Evolutionary conservation across 2,329 filamentous ascomycete species (phyloP), one percentile per base, ranked within the genome.

Genomic region (Pseudocercospora pini-densiflorae): DNA sequence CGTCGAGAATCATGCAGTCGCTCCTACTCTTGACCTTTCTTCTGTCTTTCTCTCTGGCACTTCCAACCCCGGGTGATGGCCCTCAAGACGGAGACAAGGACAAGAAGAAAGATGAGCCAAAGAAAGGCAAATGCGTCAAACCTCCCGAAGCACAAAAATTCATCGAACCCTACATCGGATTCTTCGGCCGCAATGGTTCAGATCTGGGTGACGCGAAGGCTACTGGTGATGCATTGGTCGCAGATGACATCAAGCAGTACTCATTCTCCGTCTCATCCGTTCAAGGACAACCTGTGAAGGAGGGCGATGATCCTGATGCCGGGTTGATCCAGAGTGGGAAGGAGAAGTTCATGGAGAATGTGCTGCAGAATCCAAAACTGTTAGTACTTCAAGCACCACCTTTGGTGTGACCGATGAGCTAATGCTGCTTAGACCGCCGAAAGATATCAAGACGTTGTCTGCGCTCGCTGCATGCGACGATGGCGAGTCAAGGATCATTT

Each of bases 401-500:
- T 31, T 4, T 59, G 23, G 14, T 2, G 5, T 1, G 5, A 6
- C 23, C 29, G 29, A n/a, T 43, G 29, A 59, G 31, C 55, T 27
- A 21, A 33, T 21, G 10, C 53, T 23, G 10, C 10, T 1, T 27
- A 58, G 59, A 5, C 63, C 29, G 8, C 27, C 47, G 7, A 29
- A 62, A 23, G 63, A 29, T 8, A 65, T 65, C 7, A 24, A 54
- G 8, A 62, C 51, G 1, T 43, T 65, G 3, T 49, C 59, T 12
- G 63, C 59, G 16, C 59, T 65, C 12, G 59, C 63, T 21, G 63
- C 63, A 7, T 65, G 59, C 45, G 63, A 62, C 29, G 59, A 62
- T 47, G 63, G 45, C 10, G 29, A 51, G 24, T 65, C 63, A 10
- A 62, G 29, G n/a, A 51, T 65, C 43, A 59, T 62, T 31, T 65